These are phyloP conservation scores for Pythium vanterpoolii DNA, from an alignment of 352 stramenopile species.

Conservation along the genomic window DNA sequence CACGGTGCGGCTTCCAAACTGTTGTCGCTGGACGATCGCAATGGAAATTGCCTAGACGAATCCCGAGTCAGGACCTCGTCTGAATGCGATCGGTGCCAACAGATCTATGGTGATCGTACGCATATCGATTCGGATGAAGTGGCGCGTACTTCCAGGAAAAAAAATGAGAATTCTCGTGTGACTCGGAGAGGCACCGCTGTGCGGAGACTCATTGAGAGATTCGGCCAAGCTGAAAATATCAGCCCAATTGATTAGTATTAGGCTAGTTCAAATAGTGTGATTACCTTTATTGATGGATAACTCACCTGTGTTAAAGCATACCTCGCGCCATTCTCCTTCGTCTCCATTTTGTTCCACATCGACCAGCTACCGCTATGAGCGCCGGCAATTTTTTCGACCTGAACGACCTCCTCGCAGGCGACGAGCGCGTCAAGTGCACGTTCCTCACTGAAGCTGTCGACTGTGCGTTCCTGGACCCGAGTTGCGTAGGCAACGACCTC, in stretches of 20 bases:
- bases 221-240: no score
- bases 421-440: conserved; percentile 78
- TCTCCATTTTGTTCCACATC: not conserved
- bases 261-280: not conserved
- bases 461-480: conserved; percentile 75
- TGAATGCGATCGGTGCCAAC: no score
- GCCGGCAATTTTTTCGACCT: conserved; percentile 60
- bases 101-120: no score
- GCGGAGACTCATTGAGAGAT: no score
- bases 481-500: conserved; percentile 51
- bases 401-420: conserved; percentile 70
- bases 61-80: no score
- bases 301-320: not conserved
- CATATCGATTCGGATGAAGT: no score
- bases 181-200: no score
- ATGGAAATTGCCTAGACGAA: no score
- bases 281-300: not conserved
- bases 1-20: no score
- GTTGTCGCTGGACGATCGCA: no score
- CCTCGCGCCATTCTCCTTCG: conserved; percentile 16
- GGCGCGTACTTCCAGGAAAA: no score
- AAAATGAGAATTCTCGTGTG: no score
- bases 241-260: conserved; percentile 1
- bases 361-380: conserved; percentile 8
- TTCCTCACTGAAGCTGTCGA: conserved; percentile 66